Base-by-base conservation (phyloP, 2,329 filamentous ascomycete genomes). In the Diaporthe ampelina region DNA sequence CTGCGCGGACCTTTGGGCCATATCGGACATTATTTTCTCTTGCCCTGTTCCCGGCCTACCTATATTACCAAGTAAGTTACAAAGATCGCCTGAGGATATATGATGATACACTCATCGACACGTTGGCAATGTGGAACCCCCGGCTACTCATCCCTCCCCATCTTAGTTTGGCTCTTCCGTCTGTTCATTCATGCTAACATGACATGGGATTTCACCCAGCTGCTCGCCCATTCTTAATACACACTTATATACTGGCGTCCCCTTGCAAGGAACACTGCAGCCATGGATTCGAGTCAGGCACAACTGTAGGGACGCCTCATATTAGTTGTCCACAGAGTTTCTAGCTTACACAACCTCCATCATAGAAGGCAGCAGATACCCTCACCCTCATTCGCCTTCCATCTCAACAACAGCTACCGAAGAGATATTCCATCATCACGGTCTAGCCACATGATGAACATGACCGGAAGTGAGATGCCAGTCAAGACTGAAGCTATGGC, bases 241-340 rank as follows among this genome's bases (percentile, higher is more conserved):
- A 81, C 78, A 71, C 61, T 54, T 76, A 75, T 80, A 81, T 81
- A 79, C 79, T 83, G 63, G 43, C 57, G 37, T 54, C 54, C 81
- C 79, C 78, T 82, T 79, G 76, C 74, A 76, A 77, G 81, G 77
- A 78, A 78, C 79, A 76, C 79, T 79, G 78, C 80, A 82, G 82
- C 80, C 83, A 89, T 90, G 88, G 86, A 89, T 79, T 83, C 87
- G 76, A 85, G 81, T 79, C 87, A 89, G 79, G 82, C 85, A 80
- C 85, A 88, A 79, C 80, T 89, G 88, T 91, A 88, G 82, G 88
- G 88, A 79, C 77, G 69, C 78, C 75, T 79, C 79, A 77, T 77
- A 77, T 77, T 75, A 76, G 77, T 77, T 74, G 73, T 75, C 75
- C 72, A 77, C 40, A 69, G 73, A 77, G 75, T 75, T 73, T 75